Conservation (phyloP, 352 stramenopile genomes). For the Globisporangium viniferum region DNA sequence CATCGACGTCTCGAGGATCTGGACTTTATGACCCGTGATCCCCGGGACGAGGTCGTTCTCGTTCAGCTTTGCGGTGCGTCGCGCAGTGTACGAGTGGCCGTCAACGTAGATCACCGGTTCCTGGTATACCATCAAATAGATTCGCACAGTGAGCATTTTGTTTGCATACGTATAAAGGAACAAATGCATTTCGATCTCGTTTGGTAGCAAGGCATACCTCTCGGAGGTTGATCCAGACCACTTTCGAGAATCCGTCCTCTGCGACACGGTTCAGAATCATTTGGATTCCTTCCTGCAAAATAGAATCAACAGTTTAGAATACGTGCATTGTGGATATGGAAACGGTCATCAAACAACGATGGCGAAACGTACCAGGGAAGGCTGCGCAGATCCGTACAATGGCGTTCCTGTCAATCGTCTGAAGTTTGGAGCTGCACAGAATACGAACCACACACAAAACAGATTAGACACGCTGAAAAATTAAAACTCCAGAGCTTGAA, state of each 20-base stretch:
- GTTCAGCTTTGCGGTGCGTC: slow-evolving; percentile 71
- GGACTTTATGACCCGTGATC: slow-evolving; percentile 79
- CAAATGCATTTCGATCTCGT: neutral
- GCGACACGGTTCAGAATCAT: slow-evolving; percentile 64
- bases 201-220: slow-evolving; percentile 32
- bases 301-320: slow-evolving; percentile 3
- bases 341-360: slow-evolving; percentile 4
- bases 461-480: neutral
- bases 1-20: slow-evolving; percentile 77
- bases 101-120: slow-evolving; percentile 85
- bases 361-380: slow-evolving; percentile 46
- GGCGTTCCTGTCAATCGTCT: slow-evolving; percentile 60
- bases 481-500: neutral
- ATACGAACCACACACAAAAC: neutral
- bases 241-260: slow-evolving; percentile 70
- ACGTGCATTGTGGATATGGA: neutral
- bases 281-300: slow-evolving; percentile 61
- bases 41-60: slow-evolving; percentile 82
- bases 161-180: neutral
- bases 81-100: slow-evolving; percentile 64
- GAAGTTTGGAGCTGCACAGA: slow-evolving; percentile 69
- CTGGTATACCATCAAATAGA: slow-evolving; percentile 14
- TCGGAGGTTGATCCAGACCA: slow-evolving; percentile 82
- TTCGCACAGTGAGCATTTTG: neutral
- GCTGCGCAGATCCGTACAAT: slow-evolving; percentile 73